phyloP scores from a whole-genome alignment of 2,329 filamentous ascomycete species.

The Ustulina deusta region DNA sequence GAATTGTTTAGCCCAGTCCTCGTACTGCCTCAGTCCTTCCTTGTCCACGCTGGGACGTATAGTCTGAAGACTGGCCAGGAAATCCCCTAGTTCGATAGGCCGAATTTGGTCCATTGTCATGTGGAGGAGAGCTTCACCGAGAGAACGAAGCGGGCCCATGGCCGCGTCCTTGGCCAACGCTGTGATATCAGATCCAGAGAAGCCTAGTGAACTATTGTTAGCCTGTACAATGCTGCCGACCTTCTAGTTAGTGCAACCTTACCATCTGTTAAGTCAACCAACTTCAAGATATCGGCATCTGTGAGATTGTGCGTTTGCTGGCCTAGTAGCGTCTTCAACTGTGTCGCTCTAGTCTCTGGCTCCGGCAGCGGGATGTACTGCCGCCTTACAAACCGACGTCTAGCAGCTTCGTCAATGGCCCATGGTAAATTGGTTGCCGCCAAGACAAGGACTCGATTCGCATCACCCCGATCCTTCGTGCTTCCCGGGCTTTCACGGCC shows the following conservation, averaged over 20 bases:
- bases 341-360: constrained; percentile 79
- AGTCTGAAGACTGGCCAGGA: constrained; percentile 82
- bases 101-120: constrained; percentile 96
- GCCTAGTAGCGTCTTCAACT: constrained; percentile 82
- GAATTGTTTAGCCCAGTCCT: constrained; percentile 94
- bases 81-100: constrained; percentile 85
- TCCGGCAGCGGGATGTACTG: constrained; percentile 98
- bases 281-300: constrained; percentile 75
- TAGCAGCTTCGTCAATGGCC: constrained; percentile 96
- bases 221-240: not conserved
- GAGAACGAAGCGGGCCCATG: constrained; percentile 91
- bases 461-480: constrained; percentile 80
- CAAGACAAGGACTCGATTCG: constrained; percentile 89
- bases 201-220: constrained; percentile 68
- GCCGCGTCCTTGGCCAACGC: constrained; percentile 96
- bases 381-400: constrained; percentile 88
- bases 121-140: constrained; percentile 88
- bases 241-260: constrained; percentile 35
- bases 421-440: constrained; percentile 96
- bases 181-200: constrained; percentile 96
- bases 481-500: constrained; percentile 78
- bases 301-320: constrained; percentile 87
- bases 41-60: constrained; percentile 93
- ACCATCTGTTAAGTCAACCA: constrained; percentile 90
- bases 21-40: constrained; percentile 86